Percentiles rank a stretch among this genome's conserved stretches.
Conservation (phyloP, 2,329 filamentous ascomycete genomes). For the Apiospora sp. region DNA sequence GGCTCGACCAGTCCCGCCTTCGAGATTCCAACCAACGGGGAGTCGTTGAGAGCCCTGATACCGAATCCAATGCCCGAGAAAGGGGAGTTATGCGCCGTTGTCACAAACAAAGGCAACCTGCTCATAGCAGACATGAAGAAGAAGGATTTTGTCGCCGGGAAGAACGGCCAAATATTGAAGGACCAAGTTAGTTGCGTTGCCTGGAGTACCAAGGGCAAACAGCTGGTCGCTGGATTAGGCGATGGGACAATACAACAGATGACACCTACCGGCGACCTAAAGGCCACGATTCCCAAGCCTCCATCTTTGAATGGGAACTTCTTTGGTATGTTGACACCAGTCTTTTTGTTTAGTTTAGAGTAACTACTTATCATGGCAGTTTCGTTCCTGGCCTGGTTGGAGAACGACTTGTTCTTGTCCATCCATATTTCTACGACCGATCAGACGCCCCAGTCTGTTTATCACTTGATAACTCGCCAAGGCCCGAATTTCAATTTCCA, state of each 20-base stretch:
- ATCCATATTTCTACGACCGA: conserved; percentile 75
- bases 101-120: conserved; percentile 82
- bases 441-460: conserved; percentile 70
- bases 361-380: conserved; percentile 54
- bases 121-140: conserved; percentile 83
- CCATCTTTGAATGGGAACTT: conserved; percentile 68
- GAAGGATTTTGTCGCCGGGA: conserved; percentile 62
- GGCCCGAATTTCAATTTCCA: conserved; percentile 73
- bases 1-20: conserved; percentile 74
- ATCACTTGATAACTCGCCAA: conserved; percentile 79
- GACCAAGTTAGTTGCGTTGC: conserved; percentile 81
- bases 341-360: not conserved
- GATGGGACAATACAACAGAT: conserved; percentile 85
- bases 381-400: conserved; percentile 85
- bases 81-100: conserved; percentile 79
- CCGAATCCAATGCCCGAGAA: conserved; percentile 82
- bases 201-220: conserved; percentile 95
- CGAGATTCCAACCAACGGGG: conserved; percentile 79
- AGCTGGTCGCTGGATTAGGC: conserved; percentile 84
- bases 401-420: conserved; percentile 84
- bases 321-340: conserved; percentile 64
- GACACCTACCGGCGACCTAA: conserved; percentile 79
- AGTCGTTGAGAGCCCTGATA: conserved; percentile 74
- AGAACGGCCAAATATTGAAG: conserved; percentile 71
- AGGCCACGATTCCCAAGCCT: conserved; percentile 81